A percentile compares a stretch with the other conserved stretches of the same genome.
phyloP scores from a whole-genome alignment of 2,329 filamentous ascomycete genomes.

The Stagonosporopsis chrysanthemi region DNA sequence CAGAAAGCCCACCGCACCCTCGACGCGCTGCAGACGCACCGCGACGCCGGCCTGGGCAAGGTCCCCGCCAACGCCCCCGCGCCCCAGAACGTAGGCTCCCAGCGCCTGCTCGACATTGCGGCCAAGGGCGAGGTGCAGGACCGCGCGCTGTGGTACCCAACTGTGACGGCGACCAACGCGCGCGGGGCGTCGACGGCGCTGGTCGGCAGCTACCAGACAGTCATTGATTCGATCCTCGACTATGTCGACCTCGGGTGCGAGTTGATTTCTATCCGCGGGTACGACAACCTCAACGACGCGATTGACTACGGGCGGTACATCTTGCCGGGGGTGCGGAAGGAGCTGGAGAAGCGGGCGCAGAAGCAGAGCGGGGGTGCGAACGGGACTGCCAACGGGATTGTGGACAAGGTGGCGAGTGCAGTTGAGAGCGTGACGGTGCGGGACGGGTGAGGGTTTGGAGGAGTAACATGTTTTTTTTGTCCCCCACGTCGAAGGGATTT shows the following conservation, averaged over 20 bases:
- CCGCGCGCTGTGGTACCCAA: conserved; percentile 24
- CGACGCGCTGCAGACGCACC: conserved; percentile 58
- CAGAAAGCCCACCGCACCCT: conserved; percentile 65
- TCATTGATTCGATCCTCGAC: conserved; percentile 24
- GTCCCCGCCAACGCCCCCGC: conserved; percentile 9
- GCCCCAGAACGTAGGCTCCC: conserved; percentile 22
- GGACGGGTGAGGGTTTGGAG: conserved; percentile 5
- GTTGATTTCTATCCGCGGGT: conserved; percentile 25
- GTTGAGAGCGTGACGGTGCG: conserved; percentile 20
- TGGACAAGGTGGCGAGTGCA: conserved; percentile 22
- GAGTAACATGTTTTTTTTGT: too few relatives aligned
- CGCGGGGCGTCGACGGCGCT: conserved; percentile 21
- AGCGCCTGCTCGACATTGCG: conserved; percentile 24
- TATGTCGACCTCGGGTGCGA: conserved; percentile 26
- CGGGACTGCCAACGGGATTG: conserved; percentile 4
- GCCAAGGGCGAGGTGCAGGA: conserved; percentile 25
- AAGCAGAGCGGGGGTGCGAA: conserved; percentile 6
- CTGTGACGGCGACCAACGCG: conserved; percentile 23
- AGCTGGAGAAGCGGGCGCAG: conserved; percentile 16
- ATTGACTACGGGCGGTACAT: conserved; percentile 26
- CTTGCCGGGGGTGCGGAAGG: conserved; percentile 20
- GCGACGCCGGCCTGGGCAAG: conserved; percentile 21
- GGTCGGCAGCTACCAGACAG: conserved; percentile 25
- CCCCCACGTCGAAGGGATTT: too few relatives aligned
- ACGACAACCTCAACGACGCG: conserved; percentile 26